Evolutionary conservation across 2,329 filamentous ascomycete species (phyloP).

Genomic region (Metarhizium robertsii): DNA sequence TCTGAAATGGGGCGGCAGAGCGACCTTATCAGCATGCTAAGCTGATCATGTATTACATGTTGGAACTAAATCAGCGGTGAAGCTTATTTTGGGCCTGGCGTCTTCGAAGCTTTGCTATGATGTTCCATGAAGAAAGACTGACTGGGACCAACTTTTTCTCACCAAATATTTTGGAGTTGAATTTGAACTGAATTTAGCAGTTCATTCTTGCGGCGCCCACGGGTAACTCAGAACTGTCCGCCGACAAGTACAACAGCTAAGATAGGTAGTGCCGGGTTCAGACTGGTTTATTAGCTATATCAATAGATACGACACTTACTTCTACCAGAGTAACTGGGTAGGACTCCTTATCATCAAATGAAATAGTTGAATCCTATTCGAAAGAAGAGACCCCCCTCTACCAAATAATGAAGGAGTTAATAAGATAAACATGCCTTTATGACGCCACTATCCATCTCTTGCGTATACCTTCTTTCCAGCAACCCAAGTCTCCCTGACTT

Average conservation of each 20-base stretch:
- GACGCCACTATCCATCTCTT: not conserved
- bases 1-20: not conserved
- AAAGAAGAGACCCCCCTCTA: too few relatives aligned
- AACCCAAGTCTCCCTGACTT: conserved; percentile 60
- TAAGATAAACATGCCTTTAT: too few relatives aligned
- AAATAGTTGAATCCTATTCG: too few relatives aligned
- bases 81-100: not conserved
- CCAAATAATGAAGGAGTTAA: too few relatives aligned
- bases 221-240: not conserved
- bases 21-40: not conserved
- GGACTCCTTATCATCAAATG: too few relatives aligned
- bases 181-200: not conserved
- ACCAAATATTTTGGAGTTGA: not conserved
- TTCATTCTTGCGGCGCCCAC: not conserved
- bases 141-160: not conserved
- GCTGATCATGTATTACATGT: not conserved
- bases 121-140: not conserved
- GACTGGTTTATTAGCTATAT: not conserved
- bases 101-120: not conserved
- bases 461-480: conserved; percentile 43
- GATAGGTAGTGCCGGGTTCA: not conserved
- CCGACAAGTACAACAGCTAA: not conserved
- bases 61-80: not conserved
- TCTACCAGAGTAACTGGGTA: too few relatives aligned
- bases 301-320: not conserved